Percentiles rank a stretch among this genome's conserved stretches.
phyloP scores from a whole-genome alignment of 192 early-diverging fungal species.

The Allomyces javanicus region DNA sequence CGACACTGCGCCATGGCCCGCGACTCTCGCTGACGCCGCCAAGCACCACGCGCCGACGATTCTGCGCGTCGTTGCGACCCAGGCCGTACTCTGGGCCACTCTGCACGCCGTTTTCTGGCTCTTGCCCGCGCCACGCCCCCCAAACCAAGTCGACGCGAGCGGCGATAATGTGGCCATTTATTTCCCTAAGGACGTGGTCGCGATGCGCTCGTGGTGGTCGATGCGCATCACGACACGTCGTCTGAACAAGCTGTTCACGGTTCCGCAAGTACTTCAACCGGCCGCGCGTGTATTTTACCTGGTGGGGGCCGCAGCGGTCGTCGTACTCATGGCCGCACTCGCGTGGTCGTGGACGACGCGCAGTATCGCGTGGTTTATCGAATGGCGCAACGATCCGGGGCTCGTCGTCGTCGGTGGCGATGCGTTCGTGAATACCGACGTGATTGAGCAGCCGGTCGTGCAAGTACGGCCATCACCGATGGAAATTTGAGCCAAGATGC shows the following conservation, averaged over 20 bases:
- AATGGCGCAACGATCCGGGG: not conserved
- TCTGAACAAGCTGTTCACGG: not conserved
- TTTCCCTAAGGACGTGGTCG: not conserved
- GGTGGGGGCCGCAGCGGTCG: not conserved
- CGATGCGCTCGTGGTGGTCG: not conserved
- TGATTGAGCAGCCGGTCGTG: not conserved
- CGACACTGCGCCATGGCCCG: too few relatives aligned
- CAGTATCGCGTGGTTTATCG: not conserved
- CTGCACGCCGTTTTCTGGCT: too few relatives aligned
- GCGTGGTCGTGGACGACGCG: not conserved
- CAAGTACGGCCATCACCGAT: not conserved
- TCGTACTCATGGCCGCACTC: not conserved
- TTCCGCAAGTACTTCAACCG: not conserved
- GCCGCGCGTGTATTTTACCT: not conserved
- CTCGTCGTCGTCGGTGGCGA: too few relatives aligned
- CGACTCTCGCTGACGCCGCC: too few relatives aligned
- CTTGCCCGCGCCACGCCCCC: too few relatives aligned
- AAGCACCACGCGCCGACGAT: too few relatives aligned
- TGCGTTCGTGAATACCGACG: too few relatives aligned
- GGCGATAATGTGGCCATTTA: too few relatives aligned
- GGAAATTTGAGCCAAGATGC: not conserved
- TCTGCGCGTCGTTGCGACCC: too few relatives aligned
- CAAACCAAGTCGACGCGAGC: too few relatives aligned
- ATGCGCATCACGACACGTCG: not conserved
- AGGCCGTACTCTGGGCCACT: too few relatives aligned